These are phyloP conservation scores for Claviceps humidiphila DNA, from an alignment of 2,329 filamentous ascomycete genomes.

Conservation along the genomic window DNA sequence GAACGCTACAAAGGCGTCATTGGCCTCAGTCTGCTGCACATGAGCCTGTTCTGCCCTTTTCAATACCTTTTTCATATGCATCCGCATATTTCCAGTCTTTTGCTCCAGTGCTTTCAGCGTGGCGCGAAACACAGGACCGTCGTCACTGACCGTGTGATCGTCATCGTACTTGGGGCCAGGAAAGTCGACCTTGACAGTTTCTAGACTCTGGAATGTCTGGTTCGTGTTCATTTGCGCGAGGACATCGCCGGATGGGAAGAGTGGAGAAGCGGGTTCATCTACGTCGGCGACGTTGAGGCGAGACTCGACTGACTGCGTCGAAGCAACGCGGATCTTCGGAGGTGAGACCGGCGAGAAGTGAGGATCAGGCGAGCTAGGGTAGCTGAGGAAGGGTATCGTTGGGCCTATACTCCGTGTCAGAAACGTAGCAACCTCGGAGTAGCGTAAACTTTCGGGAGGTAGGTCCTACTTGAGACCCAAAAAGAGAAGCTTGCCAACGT, in stretches of 20 bases:
- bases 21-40: conserved; percentile 66
- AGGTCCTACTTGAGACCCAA: conserved; percentile 69
- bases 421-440: neutral
- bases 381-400: conserved; percentile 27
- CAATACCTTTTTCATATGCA: conserved; percentile 89
- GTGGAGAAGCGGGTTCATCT: conserved; percentile 46
- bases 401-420: conserved; percentile 25
- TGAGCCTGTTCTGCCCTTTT: conserved; percentile 88
- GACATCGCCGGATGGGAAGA: conserved; percentile 25
- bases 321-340: conserved; percentile 70
- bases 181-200: conserved; percentile 72
- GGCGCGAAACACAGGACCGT: conserved; percentile 88
- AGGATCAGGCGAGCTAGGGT: conserved; percentile 55
- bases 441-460: neutral
- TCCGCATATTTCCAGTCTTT: conserved; percentile 88
- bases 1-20: conserved; percentile 71
- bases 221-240: conserved; percentile 14
- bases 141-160: conserved; percentile 73
- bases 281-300: conserved; percentile 60
- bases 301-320: conserved; percentile 74
- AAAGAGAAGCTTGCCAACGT: conserved; percentile 89
- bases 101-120: conserved; percentile 95
- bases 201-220: conserved; percentile 19
- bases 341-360: conserved; percentile 61
- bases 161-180: conserved; percentile 73